A percentile compares a stretch with the other conserved stretches of the same genome.
Conservation (phyloP, 306 rosid genomes). For the Gleditsia sinensis region DNA sequence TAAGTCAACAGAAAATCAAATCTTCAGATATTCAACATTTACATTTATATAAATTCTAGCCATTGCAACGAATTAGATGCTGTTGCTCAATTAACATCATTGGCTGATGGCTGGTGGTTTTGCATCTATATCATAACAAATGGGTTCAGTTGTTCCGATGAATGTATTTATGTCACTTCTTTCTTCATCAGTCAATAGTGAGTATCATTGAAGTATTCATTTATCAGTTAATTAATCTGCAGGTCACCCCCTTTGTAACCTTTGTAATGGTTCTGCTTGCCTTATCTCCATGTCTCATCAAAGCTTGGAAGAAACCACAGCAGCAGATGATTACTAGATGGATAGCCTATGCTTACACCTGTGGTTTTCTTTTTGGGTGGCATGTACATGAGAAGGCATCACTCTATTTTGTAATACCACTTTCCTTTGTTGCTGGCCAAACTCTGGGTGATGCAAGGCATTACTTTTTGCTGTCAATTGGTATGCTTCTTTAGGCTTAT, state of each 20-base stretch:
- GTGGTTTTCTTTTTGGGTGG: constrained; percentile 97
- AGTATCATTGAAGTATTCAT: constrained; percentile 20
- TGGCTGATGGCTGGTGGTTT: constrained; percentile 23
- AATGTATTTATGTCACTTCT: background rate
- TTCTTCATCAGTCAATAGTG: constrained; percentile 10
- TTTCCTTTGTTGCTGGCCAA: constrained; percentile 66
- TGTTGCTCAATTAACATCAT: constrained; percentile 14
- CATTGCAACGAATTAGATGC: constrained; percentile 17
- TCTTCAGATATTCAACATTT: too few species aligned
- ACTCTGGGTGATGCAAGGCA: constrained; percentile 75
- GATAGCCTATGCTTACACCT: constrained; percentile 86
- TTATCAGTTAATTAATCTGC: constrained; percentile 40
- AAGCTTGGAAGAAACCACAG: constrained; percentile 82
- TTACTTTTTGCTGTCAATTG: constrained; percentile 76
- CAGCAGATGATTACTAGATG: constrained; percentile 79
- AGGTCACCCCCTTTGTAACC: constrained; percentile 78
- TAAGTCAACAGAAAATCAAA: too few species aligned
- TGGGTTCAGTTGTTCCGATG: background rate
- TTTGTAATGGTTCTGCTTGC: constrained; percentile 75
- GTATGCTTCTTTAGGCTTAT: constrained; percentile 45
- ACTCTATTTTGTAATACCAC: constrained; percentile 89
- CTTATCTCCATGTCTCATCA: constrained; percentile 83
- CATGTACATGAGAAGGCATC: constrained; percentile 98
- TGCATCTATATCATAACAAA: background rate
- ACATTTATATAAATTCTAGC: constrained; percentile 20